Evolutionary conservation across 2,329 filamentous ascomycete species (phyloP), one percentile per base, ranked within the genome.

Genomic region (Pseudonectria buxi): DNA sequence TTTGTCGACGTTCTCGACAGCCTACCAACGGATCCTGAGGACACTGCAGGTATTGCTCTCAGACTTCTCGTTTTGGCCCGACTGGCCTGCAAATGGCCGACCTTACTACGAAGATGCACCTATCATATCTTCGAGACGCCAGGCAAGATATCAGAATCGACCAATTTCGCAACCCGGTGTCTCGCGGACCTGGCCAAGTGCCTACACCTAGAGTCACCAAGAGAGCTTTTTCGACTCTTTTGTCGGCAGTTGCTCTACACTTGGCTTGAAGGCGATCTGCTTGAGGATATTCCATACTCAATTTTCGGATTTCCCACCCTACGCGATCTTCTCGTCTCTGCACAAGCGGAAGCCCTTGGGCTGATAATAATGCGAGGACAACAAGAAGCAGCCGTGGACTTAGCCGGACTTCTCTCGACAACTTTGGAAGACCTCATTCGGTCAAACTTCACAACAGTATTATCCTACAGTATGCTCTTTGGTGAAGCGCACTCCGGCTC

Each of bases 91-190:
- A 66, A 70, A 33, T 96, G 90, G 86, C 81, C 87, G 40, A 94
- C 89, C 1, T 69, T 96, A 14, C 71, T 95, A 28, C 81, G 89
- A 33, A 79, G 84, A 45, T 88, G 87, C 46, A 84, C 94, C 13
- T 98, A 95, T 57, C 84, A 92, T 57, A 88, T 96, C 14, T 95
- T 96, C 49, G 92, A 96, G 57, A 87, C 83, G 0, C 85, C 89
- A 2, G 86, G 84, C 2, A 78, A 79, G 37, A 76, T 94, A 11
- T 62, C 72, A 3, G 62, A 65, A 10, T 83, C 83, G 6, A 68
- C 72, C 14, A 65, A 69, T 14, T 83, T 95, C 61, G 89, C 90
- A 1, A 76, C 74, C 36, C 73, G 73, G 33, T 94, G 86, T 48
- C 68, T 95, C 28, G 57, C 60, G 4, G 68, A 73, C 10, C 78